Base-by-base conservation (phyloP, 768 basidiomycete species). In the Phaeotremella fagi region DNA sequence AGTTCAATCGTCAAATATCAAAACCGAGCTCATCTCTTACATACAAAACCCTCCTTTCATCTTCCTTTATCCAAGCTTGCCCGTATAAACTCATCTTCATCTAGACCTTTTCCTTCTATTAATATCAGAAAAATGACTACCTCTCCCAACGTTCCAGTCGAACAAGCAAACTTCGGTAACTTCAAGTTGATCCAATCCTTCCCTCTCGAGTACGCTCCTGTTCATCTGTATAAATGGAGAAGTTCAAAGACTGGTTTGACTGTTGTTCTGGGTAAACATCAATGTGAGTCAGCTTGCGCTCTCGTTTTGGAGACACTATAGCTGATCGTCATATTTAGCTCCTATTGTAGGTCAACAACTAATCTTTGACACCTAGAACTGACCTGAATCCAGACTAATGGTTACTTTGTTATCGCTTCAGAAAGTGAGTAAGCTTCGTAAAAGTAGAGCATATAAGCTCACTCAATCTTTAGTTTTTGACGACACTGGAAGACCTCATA, bases 401-500 rank as follows among this genome's bases (percentile, higher is more conserved):
- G 90, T 2, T 90, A 90, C 70, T 91, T 94, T 68, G 86, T 86
- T 28, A 83, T 94, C 31, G 82, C 82, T 18, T 94, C 91, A 16
- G 91, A 95, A 78, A 94, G 90, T 89, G 67, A 47, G 83, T 67
- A n/a, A n/a, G n/a, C n/a, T n/a, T n/a, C n/a, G n/a, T n/a, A n/a
- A n/a, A n/a, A n/a, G n/a, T n/a, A n/a, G n/a, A n/a, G n/a, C n/a
- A n/a, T n/a, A n/a, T n/a, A n/a, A n/a, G n/a, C n/a, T n/a, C n/a
- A n/a, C n/a, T n/a, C n/a, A n/a, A n/a, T 16, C 41, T 29, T 22
- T 51, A 92, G 90, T 92, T 71, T 94, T 95, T 75, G 80, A 94
- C 75, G 92, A 95, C 70, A 86, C 84, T 45, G 94, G 94, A 52
- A 87, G 92, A 65, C 94, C 94, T 2, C 94, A 97, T 74, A 97